Conservation (phyloP, 495 filamentous ascomycete species). For the Rostrohypoxylon terebratum region DNA sequence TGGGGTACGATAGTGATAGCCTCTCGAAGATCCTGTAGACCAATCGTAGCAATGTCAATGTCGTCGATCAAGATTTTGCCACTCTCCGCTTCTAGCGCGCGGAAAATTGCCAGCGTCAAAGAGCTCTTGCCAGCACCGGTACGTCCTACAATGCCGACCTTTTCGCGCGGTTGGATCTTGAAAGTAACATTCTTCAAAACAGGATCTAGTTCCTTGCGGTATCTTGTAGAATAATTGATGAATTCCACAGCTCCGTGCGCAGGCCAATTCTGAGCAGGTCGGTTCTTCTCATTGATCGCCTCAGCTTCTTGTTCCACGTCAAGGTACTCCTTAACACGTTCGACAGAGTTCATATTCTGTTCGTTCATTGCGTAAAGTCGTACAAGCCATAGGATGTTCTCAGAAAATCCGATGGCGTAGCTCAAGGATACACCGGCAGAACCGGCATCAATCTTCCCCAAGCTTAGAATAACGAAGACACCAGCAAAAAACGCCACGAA, state of each 20-base stretch:
- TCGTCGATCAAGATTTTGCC: constrained; percentile 93
- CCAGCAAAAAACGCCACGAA: constrained; percentile 95
- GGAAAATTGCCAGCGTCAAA: constrained; percentile 93
- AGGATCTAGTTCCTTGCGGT: constrained; percentile 85
- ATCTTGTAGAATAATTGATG: constrained; percentile 86
- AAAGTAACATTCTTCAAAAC: constrained; percentile 88
- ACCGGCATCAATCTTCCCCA: constrained; percentile 90
- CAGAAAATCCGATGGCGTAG: constrained; percentile 98
- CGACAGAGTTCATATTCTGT: constrained; percentile 99
- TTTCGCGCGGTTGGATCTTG: constrained; percentile 86
- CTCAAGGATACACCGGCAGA: constrained; percentile 95
- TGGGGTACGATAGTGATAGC: constrained; percentile 98
- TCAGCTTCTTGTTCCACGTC: constrained; percentile 95
- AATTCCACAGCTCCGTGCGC: constrained; percentile 88
- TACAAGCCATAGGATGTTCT: constrained; percentile 97
- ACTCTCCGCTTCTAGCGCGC: constrained; percentile 91
- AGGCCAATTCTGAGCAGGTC: constrained; percentile 85
- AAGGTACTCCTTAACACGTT: constrained; percentile 96
- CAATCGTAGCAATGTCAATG: constrained; percentile 88
- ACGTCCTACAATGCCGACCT: constrained; percentile 95
- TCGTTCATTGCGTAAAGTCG: constrained; percentile 95
- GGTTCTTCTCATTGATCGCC: constrained; percentile 79
- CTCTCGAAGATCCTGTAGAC: constrained; percentile 90
- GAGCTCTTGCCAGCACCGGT: constrained; percentile 99
- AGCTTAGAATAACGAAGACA: constrained; percentile 85